Base-by-base conservation (phyloP, 306 rosid genomes). In the Oemleria cerasiformis region DNA sequence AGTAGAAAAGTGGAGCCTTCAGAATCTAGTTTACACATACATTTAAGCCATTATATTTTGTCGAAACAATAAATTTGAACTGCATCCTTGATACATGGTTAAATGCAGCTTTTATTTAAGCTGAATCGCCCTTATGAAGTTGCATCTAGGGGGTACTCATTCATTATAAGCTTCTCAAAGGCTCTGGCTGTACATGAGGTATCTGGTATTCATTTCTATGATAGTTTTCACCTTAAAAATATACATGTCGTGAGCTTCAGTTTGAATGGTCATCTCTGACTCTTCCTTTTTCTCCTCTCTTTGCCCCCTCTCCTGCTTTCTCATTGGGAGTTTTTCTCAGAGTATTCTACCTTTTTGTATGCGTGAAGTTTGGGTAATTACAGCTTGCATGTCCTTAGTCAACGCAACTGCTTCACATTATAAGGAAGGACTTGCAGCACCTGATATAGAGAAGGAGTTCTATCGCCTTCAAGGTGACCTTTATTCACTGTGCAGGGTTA, bases 311-410 rank as follows among this genome's bases (percentile, higher is more conserved):
- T 67, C 63, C 47, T 64, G 48, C 77, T 81, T 71, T 77, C 63
- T 78, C 75, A 74, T 80, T 62, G 61, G 74, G 78, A 70, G 68
- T 82, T 91, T 80, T 78, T 87, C 73, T 63, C 96, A 94, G 99
- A 87, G 74, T 79, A 85, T 81, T 78, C 85, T 91, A 15, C 97
- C 99, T 39, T 94, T 89, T 79, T 94, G 96, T 68, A 86, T 86
- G 97, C 96, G 97, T 70, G 97, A 94, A 88, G 88, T 91, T 68
- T 94, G 97, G 99, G 92, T 88, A 69, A 78, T 88, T 78, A 89
- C 96, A 66, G 96, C 97, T 81, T 91, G 96, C 88, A 62, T 85
- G 84, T 87, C 90, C 65, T 81, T 94, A 71, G 82, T 88, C 82
- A 75, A 86, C 65, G 91, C 91, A 76, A 89, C 88, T 69, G 82